These are phyloP conservation scores for Geotrichum cucujoidarum DNA, from an alignment of 1,139 yeast species.

Conservation along the genomic window DNA sequence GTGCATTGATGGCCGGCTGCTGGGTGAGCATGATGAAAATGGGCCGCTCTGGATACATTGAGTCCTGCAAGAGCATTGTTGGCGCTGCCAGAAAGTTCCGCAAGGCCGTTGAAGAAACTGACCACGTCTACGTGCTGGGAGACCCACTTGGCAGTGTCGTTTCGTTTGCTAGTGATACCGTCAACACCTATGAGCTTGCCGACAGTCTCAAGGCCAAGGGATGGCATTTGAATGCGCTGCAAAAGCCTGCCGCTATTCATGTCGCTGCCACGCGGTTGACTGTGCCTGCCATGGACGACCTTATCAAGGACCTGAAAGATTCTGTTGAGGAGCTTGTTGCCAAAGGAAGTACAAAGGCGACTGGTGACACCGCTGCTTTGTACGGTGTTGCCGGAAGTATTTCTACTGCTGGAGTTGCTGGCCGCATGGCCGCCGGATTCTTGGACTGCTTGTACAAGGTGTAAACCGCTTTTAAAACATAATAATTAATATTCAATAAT, in stretches of 20 bases:
- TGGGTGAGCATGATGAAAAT: conserved; percentile 86
- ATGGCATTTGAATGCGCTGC: conserved; percentile 87
- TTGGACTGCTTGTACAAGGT: conserved; percentile 69
- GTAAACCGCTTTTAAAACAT: conserved; percentile 14
- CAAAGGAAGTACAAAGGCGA: conserved; percentile 28
- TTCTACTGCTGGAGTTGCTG: conserved; percentile 80
- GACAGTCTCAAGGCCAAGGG: conserved; percentile 65
- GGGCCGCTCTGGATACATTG: conserved; percentile 73
- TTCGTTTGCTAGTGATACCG: conserved; percentile 54
- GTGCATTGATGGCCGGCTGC: conserved; percentile 93
- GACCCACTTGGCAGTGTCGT: conserved; percentile 81
- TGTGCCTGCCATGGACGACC: conserved; percentile 55
- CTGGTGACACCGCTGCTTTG: conserved; percentile 66
- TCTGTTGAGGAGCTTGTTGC: conserved; percentile 44
- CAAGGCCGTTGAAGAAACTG: conserved; percentile 43
- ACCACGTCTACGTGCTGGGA: conserved; percentile 65
- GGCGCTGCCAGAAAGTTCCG: conserved; percentile 57
- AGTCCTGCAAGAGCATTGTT: conserved; percentile 64
- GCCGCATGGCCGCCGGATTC: conserved; percentile 68
- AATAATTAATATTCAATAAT: no score
- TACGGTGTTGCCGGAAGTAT: conserved; percentile 92
- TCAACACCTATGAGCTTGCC: conserved; percentile 71
- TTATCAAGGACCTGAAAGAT: conserved; percentile 51
- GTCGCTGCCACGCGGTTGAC: conserved; percentile 79
- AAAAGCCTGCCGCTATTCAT: conserved; percentile 86